Conservation (phyloP, 148 eudicot genomes). For the Silene uniflora region DNA sequence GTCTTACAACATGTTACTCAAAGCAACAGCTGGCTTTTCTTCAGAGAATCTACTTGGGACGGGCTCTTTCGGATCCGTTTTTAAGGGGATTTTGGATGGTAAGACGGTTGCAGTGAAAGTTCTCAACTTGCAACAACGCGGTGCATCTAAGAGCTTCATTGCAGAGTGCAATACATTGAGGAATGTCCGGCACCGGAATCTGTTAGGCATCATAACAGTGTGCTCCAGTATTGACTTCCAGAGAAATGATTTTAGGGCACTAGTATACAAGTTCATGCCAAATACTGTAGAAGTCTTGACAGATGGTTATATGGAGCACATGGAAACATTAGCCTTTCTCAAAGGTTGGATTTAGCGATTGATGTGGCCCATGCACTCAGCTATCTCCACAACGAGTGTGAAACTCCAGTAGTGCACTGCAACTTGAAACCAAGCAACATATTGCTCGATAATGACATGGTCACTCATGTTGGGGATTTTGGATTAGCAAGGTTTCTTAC, state of each 20-base stretch:
- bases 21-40: constrained; percentile 27
- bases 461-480: no score
- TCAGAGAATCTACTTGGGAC: constrained; percentile 17
- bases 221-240: constrained; percentile 29
- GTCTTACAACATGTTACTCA: constrained; percentile 23
- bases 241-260: constrained; percentile 13
- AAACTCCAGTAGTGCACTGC: no score
- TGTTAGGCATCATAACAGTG: constrained; percentile 19
- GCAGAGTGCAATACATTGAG: constrained; percentile 33
- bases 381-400: no score
- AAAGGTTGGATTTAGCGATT: no score
- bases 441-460: no score
- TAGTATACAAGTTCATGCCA: no score
- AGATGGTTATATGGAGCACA: no score
- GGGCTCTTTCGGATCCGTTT: constrained; percentile 15
- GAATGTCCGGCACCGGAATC: constrained; percentile 23
- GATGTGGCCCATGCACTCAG: no score
- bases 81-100: constrained; percentile 10
- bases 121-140: constrained; percentile 23
- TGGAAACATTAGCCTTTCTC: no score
- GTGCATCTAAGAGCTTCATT: constrained; percentile 27
- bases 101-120: constrained; percentile 29
- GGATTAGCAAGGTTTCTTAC: no score
- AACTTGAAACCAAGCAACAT: no score
- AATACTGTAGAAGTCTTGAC: no score